Conservation (phyloP, 805 yeast species). For the Starmerella sirachaensis region DNA sequence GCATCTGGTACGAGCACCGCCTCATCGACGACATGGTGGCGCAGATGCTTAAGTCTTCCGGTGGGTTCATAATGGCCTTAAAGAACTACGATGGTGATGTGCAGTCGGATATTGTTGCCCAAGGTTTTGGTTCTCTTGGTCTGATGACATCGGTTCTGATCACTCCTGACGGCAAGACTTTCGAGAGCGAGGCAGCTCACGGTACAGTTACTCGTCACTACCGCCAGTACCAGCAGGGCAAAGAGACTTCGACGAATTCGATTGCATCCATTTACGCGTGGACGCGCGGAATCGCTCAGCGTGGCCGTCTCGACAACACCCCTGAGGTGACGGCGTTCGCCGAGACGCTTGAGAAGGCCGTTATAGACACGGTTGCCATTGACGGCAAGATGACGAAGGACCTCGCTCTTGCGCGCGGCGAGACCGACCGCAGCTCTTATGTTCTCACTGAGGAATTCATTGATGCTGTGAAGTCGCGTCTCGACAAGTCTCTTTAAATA, state of each 20-base stretch:
- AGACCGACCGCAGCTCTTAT: conserved; percentile 66
- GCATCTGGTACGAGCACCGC: conserved; percentile 96
- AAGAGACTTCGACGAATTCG: conserved; percentile 93
- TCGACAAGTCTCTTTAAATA: conserved; percentile 29
- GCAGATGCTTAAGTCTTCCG: conserved; percentile 91
- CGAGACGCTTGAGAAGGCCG: conserved; percentile 65
- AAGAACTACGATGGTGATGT: conserved; percentile 98
- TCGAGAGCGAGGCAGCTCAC: conserved; percentile 97
- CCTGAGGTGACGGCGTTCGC: conserved; percentile 79
- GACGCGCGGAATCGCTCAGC: conserved; percentile 86
- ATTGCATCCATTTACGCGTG: conserved; percentile 96
- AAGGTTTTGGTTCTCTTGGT: conserved; percentile 94
- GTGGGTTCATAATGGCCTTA: conserved; percentile 91
- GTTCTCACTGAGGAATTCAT: conserved; percentile 90
- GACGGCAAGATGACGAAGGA: conserved; percentile 95
- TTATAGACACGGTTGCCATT: conserved; percentile 67
- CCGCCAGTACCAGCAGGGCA: conserved; percentile 92
- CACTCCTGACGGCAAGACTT: conserved; percentile 93
- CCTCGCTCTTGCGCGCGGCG: conserved; percentile 79
- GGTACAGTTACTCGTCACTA: conserved; percentile 97
- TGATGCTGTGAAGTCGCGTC: conserved; percentile 63
- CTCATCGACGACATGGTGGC: conserved; percentile 98
- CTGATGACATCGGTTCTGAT: conserved; percentile 94
- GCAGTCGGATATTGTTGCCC: conserved; percentile 92
- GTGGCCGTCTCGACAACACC: conserved; percentile 79